These are phyloP conservation scores for Vitis riparia DNA, from an alignment of 164 flowering plant genomes.

Conservation along the genomic window DNA sequence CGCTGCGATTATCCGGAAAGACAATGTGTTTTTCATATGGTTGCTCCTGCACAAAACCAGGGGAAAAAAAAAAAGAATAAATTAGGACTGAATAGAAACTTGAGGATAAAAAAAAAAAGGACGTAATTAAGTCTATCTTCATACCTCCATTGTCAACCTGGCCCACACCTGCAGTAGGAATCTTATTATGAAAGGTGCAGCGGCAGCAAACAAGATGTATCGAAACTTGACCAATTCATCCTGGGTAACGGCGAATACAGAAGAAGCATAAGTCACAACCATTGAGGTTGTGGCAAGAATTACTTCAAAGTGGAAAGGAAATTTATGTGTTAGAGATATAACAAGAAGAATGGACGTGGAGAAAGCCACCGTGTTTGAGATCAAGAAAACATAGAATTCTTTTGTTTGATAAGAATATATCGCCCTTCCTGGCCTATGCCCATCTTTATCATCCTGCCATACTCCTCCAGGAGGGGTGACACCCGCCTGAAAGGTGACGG, in stretches of 20 bases:
- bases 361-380: conserved; percentile 19
- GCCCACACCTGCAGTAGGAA: not conserved
- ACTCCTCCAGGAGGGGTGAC: conserved; percentile 9
- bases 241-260: conserved; percentile 16
- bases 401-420: not conserved
- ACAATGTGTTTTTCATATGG: too few relatives aligned
- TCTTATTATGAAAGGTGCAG: conserved; percentile 7
- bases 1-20: too few relatives aligned
- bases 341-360: conserved; percentile 13
- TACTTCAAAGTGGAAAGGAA: conserved; percentile 17
- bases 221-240: conserved; percentile 14
- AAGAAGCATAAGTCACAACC: conserved; percentile 16
- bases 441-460: conserved; percentile 1
- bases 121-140: too few relatives aligned
- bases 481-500: conserved; percentile 7
- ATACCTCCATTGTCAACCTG: not conserved
- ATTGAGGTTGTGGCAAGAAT: conserved; percentile 13
- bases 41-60: too few relatives aligned
- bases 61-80: too few relatives aligned
- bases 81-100: too few relatives aligned
- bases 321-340: conserved; percentile 14
- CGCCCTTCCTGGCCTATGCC: conserved; percentile 5
- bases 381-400: conserved; percentile 14
- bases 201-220: conserved; percentile 10
- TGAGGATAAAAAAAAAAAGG: too few relatives aligned